Evolutionary conservation across 2,329 filamentous ascomycete species (phyloP).

Genomic region (Albifimbria verrucaria): DNA sequence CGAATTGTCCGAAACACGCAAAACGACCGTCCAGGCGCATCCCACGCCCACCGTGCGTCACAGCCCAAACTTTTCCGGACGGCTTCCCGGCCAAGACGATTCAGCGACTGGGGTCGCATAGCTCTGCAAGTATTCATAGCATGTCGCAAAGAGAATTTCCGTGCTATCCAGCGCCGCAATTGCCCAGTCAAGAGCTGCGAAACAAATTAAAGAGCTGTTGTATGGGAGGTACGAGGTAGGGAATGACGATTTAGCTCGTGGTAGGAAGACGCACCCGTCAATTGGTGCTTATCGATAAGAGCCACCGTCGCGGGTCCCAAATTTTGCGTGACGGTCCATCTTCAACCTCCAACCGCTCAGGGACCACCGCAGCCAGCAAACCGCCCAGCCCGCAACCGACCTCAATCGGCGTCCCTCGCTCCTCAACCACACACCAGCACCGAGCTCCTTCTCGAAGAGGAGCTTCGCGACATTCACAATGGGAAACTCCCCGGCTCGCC

Average conservation of each 20-base stretch:
- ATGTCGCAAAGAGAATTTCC: not conserved
- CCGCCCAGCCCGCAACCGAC: too few species aligned
- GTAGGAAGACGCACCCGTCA: too few species aligned
- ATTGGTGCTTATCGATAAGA: slow-evolving; percentile 28
- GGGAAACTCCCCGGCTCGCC: slow-evolving; percentile 25
- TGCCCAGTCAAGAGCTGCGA: too few species aligned
- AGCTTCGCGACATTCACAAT: slow-evolving; percentile 17
- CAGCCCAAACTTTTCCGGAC: not conserved
- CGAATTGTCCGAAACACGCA: not conserved
- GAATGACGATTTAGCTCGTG: too few species aligned
- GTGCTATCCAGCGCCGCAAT: not conserved
- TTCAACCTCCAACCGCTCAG: slow-evolving; percentile 5
- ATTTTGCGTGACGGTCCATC: slow-evolving; percentile 20
- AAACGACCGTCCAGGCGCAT: not conserved
- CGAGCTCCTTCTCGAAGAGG: slow-evolving; percentile 3
- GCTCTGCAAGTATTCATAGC: slow-evolving; percentile 15
- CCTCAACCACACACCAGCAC: slow-evolving; percentile 8
- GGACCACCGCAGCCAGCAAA: too few species aligned
- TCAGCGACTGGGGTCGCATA: slow-evolving; percentile 13
- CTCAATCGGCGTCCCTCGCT: too few species aligned
- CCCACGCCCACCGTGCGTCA: slow-evolving; percentile 1
- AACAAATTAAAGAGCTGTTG: too few species aligned
- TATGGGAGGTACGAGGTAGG: too few species aligned
- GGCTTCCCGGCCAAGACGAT: not conserved
- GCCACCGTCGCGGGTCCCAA: slow-evolving; percentile 16